Base-by-base conservation (phyloP, 139 green algal genomes). In the Yamagishiella unicocca region DNA sequence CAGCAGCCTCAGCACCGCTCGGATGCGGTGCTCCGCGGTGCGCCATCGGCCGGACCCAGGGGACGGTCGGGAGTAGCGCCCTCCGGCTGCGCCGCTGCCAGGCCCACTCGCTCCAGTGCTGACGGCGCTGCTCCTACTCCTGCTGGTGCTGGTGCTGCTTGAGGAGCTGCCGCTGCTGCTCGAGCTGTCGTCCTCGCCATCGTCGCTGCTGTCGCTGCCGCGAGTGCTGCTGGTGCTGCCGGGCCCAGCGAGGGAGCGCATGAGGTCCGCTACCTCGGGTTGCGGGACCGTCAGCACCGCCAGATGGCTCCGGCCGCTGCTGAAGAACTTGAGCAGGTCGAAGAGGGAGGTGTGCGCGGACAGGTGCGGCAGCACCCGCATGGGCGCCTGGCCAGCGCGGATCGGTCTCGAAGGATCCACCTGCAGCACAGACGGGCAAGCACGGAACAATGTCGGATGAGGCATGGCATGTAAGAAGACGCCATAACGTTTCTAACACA, bases 301-400 rank as follows among this genome's bases (percentile, higher is more conserved):
- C 90, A 98, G 97, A 90, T 98, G 96, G 46, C 82, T 94, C 24
- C 85, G 58, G 43, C 96, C 96, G 2, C 91, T 96, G 89, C 97
- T 86, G 89, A 98, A 98, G n/a, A 98, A 93, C 85, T 93, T 93
- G 27, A 98, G 90, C 89, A 98, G 92, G 90, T 98, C 96, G 87
- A 97, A 98, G 82, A 92, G 88, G 21, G 89, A 88, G 14, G 86
- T 92, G 55, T 85, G 67, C 4, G 86, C 89, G 37, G 84, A 84
- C 33, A 92, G 62, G 78, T 75, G 67, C 2, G 86, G 86, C 77
- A 90, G 88, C 45, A 87, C 12, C n/a, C 78, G 80, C 70, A 90
- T 67, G 35, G 70, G 38, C 31, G 79, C 54, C 38, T 75, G 66
- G 22, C 66, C 67, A 0, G 64, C 35, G 10, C 37, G 75, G 29